Evolutionary conservation across 1,284 basidiomycete genomes (phyloP), one percentile per base, ranked within the genome.

Genomic region (Pseudozyma thailandica): DNA sequence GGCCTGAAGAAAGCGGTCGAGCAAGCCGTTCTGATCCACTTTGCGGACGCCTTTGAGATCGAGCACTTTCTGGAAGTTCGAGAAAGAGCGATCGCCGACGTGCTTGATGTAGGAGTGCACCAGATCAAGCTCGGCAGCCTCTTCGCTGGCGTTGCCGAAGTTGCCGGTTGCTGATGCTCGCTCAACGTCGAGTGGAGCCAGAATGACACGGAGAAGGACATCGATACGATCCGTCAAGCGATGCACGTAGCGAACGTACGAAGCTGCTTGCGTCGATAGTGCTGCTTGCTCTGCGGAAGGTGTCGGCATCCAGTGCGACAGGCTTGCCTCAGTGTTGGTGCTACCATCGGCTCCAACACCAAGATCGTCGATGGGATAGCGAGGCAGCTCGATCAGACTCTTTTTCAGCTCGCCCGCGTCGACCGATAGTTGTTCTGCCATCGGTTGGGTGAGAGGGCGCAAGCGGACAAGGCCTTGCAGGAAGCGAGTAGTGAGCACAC

Each of bases 11-110:
- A 98, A 98, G 16, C 90, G 88, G 83, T 98, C 94, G 35, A 96
- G 87, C 9, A 98, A 88, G 72, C 88, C 88, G 84, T 94, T 93
- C 85, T 97, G 93, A 51, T 92, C 90, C 9, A 86, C 82, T 63
- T 92, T 91, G 0, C 92, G 89, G 0, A 93, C 42, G 18, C 75
- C 80, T 82, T 96, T 97, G 55, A 98, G 88, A 82, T 98, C 95
- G 25, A 98, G 88, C 35, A 92, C 92, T 88, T 99, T 99, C 86
- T 98, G 96, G 85, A 82, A 82, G 62, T 81, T 82, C 46, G 71
- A 55, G 27, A 77, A 75, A 12, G 77, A 78, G 31, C 80, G 73
- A 39, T 81, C 80, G 16, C 62, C 68, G 21, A 81, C 50, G 1
- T 64, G 54, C 10, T 58, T 38, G 53, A 80, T 50, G 63, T 82